Evolutionary conservation across 805 yeast genomes (phyloP).

Genomic region (Ogataea siamensis): DNA sequence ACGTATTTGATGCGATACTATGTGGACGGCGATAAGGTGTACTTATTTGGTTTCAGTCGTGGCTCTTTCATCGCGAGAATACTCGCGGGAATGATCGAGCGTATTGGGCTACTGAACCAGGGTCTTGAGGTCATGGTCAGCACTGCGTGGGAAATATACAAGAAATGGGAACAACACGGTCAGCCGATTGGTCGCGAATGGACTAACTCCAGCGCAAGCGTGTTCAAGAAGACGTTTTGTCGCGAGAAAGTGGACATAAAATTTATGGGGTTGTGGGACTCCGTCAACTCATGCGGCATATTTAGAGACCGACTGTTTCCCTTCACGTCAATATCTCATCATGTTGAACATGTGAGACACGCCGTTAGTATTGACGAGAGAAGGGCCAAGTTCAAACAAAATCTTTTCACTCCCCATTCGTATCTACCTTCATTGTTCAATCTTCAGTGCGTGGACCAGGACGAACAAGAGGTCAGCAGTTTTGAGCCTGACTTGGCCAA

Average conservation of each 20-base stretch:
- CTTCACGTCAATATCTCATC: constrained; percentile 46
- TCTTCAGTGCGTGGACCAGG: constrained; percentile 14
- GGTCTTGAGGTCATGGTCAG: constrained; percentile 57
- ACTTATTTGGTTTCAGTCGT: constrained; percentile 57
- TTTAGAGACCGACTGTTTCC: constrained; percentile 59
- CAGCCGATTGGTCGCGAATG: constrained; percentile 42
- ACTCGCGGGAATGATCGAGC: constrained; percentile 61
- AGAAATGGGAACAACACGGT: constrained; percentile 58
- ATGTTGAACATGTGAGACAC: constrained; percentile 61
- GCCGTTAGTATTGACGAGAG: constrained; percentile 69
- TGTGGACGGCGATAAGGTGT: constrained; percentile 48
- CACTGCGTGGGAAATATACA: constrained; percentile 63
- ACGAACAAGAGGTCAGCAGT: constrained; percentile 1
- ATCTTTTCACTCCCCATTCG: constrained; percentile 46
- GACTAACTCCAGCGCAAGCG: constrained; percentile 47
- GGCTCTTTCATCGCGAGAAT: constrained; percentile 69
- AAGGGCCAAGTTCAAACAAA: constrained; percentile 60
- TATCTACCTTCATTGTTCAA: constrained; percentile 30
- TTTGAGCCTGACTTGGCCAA: not conserved
- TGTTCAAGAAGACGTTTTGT: constrained; percentile 55
- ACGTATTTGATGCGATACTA: constrained; percentile 49
- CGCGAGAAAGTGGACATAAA: constrained; percentile 41
- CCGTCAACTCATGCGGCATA: constrained; percentile 65
- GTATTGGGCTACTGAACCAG: constrained; percentile 54
- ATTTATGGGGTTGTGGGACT: constrained; percentile 69